These are phyloP conservation scores for Coemansia sp. DNA, from an alignment of 192 early-diverging fungal genomes.

Conservation along the genomic window DNA sequence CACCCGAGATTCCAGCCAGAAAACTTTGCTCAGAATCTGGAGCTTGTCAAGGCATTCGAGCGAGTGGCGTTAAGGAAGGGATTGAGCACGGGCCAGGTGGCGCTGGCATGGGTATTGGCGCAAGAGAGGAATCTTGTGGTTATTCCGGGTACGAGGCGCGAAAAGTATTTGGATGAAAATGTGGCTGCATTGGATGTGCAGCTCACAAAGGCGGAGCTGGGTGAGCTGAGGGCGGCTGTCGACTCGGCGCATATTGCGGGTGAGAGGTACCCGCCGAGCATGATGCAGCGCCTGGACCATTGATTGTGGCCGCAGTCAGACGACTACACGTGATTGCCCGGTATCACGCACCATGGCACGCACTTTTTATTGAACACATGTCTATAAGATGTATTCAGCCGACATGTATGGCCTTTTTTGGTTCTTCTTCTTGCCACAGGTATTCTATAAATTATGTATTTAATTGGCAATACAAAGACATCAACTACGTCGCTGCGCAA, in stretches of 20 bases:
- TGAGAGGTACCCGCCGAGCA: background rate
- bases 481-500: constrained; percentile 28
- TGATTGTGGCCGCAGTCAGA: background rate
- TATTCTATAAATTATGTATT: constrained; percentile 4
- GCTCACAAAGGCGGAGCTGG: constrained; percentile 27
- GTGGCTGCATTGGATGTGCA: constrained; percentile 26
- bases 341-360: background rate
- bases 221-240: background rate
- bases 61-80: constrained; percentile 56
- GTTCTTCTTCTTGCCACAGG: background rate
- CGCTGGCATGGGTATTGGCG: constrained; percentile 66
- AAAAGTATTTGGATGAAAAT: constrained; percentile 55
- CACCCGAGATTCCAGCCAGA: constrained; percentile 63
- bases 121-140: constrained; percentile 58
- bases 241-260: background rate
- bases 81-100: constrained; percentile 57
- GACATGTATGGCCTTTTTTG: background rate
- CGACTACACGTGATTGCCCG: background rate
- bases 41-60: constrained; percentile 60
- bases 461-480: background rate
- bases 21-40: constrained; percentile 60
- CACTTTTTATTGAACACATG: background rate
- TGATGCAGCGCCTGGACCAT: background rate
- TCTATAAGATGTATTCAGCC: background rate
- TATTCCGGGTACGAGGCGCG: constrained; percentile 60